Evolutionary conservation across 371 early-diverging fungal species (phyloP), one percentile per base, ranked within the genome.

Genomic region (Zychaea mexicana): DNA sequence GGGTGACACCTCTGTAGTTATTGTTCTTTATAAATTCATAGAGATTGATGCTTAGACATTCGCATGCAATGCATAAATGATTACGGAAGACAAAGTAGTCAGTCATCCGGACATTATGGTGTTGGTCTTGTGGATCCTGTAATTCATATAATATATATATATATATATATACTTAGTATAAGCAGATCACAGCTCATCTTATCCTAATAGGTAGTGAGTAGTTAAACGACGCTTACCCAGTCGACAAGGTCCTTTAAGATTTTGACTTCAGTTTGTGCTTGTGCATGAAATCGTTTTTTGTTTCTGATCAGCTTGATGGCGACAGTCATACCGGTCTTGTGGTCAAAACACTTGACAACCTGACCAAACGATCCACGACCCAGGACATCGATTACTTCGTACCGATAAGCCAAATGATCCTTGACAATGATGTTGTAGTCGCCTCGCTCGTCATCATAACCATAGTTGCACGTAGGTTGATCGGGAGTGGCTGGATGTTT

Each of bases 341-440:
- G 95, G 74, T 96, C 95, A 45, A 85, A 85, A 65, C 95, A 95
- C 67, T 93, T 92, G 57, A 94, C 86, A 2, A 98, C 98, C 72
- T 98, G 96, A 13, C 99, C 98, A 80, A 98, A 99, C 6, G 96
- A 95, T 8, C 99, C 98, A 70, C 94, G 93, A 45, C 99, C 99
- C 13, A 98, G 76, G 31, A 90, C 75, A n/a, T 90, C 90, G 38
- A 95, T 55, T 24, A 97, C 82, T 74, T 96, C 95, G 77, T 95
- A 97, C 4, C 96, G 88, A 73, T 93, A 97, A 54, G 81, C 82
- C 38, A 97, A 67, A 70, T 97, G 97, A 76, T 97, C 97, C 64
- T 91, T 88, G 52, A 81, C 75, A 32, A 89, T 85, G 33, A 96
- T 84, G 53, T 88, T 80, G 61, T 94, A 94, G 71, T 95, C 96